These are phyloP conservation scores for Noccaea bulbosa DNA, from an alignment of 345 rosid species.

Conservation along the genomic window DNA sequence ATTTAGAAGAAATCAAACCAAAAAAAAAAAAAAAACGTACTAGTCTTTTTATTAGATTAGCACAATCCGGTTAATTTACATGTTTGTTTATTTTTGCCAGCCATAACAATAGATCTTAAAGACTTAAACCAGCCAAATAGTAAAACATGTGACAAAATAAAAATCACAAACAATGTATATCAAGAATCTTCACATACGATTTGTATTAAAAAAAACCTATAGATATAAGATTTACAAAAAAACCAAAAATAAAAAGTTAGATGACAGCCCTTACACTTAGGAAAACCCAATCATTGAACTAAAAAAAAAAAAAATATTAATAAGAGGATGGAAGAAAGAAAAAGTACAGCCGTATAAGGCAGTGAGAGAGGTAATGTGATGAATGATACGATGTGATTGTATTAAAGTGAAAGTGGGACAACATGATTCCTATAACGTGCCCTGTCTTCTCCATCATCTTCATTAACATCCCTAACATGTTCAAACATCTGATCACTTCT, in stretches of 20 bases:
- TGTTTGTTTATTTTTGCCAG: constrained; percentile 13
- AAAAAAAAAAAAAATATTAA: neutral
- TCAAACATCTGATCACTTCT: constrained; percentile 45
- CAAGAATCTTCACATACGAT: constrained; percentile 5
- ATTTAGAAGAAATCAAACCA: neutral
- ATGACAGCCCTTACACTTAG: constrained; percentile 36
- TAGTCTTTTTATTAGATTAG: constrained; percentile 2
- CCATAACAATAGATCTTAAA: constrained; percentile 1
- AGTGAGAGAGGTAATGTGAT: constrained; percentile 27
- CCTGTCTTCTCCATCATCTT: constrained; percentile 43
- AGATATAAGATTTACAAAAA: constrained; percentile 20
- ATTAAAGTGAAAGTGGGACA: constrained; percentile 40
- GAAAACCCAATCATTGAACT: constrained; percentile 40
- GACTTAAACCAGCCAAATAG: neutral
- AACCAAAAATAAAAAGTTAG: neutral
- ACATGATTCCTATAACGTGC: constrained; percentile 45
- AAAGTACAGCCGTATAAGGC: constrained; percentile 41
- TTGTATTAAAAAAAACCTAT: neutral
- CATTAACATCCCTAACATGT: constrained; percentile 45
- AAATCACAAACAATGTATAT: constrained; percentile 3
- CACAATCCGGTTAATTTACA: constrained; percentile 12
- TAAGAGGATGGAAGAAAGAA: constrained; percentile 4
- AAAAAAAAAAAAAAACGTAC: neutral
- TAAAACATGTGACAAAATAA: constrained; percentile 16
- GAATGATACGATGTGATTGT: constrained; percentile 31